Evolutionary conservation across 176 grass and related monocot genomes (phyloP), one percentile per base, ranked within the genome.

Genomic region (Stipa capillata): DNA sequence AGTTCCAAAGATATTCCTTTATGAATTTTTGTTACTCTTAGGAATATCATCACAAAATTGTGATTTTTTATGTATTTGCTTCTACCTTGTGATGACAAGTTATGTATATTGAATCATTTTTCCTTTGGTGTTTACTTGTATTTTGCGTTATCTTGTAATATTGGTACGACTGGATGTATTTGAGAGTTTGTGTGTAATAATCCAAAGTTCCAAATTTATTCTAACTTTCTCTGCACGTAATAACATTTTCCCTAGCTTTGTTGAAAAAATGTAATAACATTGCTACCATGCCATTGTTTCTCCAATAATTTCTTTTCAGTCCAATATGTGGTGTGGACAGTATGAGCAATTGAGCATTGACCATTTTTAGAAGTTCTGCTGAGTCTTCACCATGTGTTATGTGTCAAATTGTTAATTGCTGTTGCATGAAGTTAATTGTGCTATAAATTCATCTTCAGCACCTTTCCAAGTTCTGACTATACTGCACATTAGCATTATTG

Each of bases 71-170:
- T n/a, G n/a, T n/a, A n/a, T n/a, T n/a, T n/a, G n/a, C n/a, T n/a
- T n/a, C n/a, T 61, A 53, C 67, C 75, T 64, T 54, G 24, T 45
- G 39, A 64, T 72, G 44, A 53, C 8, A 76, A 56, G 23, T 79
- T 44, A 36, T 85, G 76, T 85, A 72, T 29, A 65, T 43, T 52
- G 33, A 54, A 65, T 65, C 37, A 42, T 73, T 42, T 79, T n/a
- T 2, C 0, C 16, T 65, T 80, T 73, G 0, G 48, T 17, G n/a
- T n/a, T n/a, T n/a, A 23, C 31, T 41, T 52, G 9, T 43, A n/a
- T 63, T 42, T 24, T 43, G 11, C 33, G 12, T 72, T 40, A 68
- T 73, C 64, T 73, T 65, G 40, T 49, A 44, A 42, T 44, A 55
- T 25, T 35, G 45, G 56, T 45, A 44, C 23, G 48, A 73, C 21